Evolutionary conservation across 1,284 basidiomycete species (phyloP), one percentile per base, ranked within the genome.

Genomic region (Cryptococcus wingfieldii): DNA sequence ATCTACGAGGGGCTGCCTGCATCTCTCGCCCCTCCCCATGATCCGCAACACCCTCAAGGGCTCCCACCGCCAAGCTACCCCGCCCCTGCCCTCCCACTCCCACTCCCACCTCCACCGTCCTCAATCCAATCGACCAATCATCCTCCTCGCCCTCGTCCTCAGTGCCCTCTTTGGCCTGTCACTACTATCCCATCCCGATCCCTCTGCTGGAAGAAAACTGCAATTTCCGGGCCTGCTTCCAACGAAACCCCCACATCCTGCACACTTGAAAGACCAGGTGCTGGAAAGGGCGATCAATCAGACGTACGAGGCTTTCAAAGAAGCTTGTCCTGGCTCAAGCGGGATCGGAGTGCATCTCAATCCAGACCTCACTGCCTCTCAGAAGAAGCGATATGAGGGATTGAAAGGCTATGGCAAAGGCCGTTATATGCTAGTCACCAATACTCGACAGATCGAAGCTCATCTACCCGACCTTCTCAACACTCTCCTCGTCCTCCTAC

Each of bases 391-490:
- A 19, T 77, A 77, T 56, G 25, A 43, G 2, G 62, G 66, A 47
- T 58, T 77, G 7, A 54, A 62, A 18, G 37, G 52, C 9, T 57
- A 58, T 7, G 28, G 42, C 12, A 49, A 50, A 23, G 55, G 62
- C 4, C 54, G 57, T 34, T 72, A 65, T 58, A 63, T 77, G 61
- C 59, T 77, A 34, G 67, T 67, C 13, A 72, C 74, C 3, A 59
- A 71, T 28, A 71, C 69, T 1, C 63, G 74, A 25, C 65, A 77
- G 47, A 71, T 77, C 16, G 60, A 64, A 25, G 60, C 62, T 51
- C 72, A 74, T 51, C 60, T 77, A 2, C 72, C 75, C 0, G 77
- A 78, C 51, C 55, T 78, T 10, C 62, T 77, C 38, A 69, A 72
- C 45, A 59, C 75, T 1, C 51, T 78, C n/a, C 55, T 72, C 16